A percentile compares a stretch with the other conserved stretches of the same genome.
Conservation (phyloP, 1,284 basidiomycete genomes). For the Sutorius eximius region DNA sequence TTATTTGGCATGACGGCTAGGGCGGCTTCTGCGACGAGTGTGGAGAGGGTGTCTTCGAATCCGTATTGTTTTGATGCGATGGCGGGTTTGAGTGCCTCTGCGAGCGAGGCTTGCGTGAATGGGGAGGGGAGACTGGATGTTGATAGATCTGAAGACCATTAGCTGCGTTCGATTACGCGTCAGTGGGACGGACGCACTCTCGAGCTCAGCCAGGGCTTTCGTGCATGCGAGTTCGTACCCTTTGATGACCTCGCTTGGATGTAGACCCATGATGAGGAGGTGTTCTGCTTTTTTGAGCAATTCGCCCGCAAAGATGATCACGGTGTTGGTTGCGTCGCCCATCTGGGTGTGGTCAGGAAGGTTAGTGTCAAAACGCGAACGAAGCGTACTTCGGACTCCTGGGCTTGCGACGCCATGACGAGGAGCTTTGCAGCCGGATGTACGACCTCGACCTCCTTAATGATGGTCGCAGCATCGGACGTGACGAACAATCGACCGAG, state of each 20-base stretch:
- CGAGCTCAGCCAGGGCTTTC: slow-evolving; percentile 86
- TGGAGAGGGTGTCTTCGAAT: slow-evolving; percentile 80
- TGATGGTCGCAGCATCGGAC: slow-evolving; percentile 98
- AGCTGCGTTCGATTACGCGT: slow-evolving; percentile 5
- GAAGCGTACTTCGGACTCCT: slow-evolving; percentile 82
- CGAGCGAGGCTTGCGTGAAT: slow-evolving; percentile 75
- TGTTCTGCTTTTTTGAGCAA: slow-evolving; percentile 93
- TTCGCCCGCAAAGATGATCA: slow-evolving; percentile 95
- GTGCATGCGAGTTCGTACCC: slow-evolving; percentile 94
- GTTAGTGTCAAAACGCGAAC: background rate
- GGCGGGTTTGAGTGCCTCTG: slow-evolving; percentile 82
- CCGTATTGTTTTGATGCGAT: slow-evolving; percentile 99
- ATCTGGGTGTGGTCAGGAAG: slow-evolving; percentile 52
- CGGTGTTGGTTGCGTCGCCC: slow-evolving; percentile 96
- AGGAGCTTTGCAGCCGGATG: slow-evolving; percentile 97
- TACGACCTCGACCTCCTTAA: slow-evolving; percentile 96
- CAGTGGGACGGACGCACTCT: slow-evolving; percentile 60
- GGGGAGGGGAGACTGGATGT: slow-evolving; percentile 73
- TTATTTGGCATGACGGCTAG: slow-evolving; percentile 88
- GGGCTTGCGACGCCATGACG: slow-evolving; percentile 97
- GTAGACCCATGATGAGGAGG: slow-evolving; percentile 93
- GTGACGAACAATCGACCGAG: slow-evolving; percentile 95
- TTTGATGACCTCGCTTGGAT: slow-evolving; percentile 91
- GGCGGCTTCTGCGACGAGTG: slow-evolving; percentile 91
- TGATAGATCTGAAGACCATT: slow-evolving; percentile 48